Evolutionary conservation across 2,329 filamentous ascomycete genomes (phyloP).

Genomic region (Cladosporium sp.): DNA sequence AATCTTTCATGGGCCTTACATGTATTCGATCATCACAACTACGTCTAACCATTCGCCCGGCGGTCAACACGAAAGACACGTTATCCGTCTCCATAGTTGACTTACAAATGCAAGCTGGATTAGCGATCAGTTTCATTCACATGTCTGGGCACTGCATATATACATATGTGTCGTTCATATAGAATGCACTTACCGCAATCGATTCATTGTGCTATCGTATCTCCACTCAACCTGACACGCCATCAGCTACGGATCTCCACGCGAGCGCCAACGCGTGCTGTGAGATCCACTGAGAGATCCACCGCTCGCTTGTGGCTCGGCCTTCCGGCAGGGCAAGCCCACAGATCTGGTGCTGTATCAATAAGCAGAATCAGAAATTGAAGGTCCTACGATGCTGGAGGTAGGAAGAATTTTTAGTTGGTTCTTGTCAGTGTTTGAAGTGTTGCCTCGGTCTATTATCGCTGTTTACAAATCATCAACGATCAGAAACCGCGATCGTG

Average conservation of each 20-base stretch:
- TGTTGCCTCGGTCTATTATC: neutral
- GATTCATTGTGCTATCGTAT: neutral
- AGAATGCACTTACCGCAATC: neutral
- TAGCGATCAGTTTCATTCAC: neutral
- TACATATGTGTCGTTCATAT: neutral
- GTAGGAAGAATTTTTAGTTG: neutral
- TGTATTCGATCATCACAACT: neutral
- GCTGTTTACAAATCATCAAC: neutral
- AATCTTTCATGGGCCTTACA: neutral
- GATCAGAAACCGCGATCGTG: neutral
- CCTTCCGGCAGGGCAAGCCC: slow-evolving; percentile 4
- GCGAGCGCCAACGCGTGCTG: slow-evolving; percentile 17
- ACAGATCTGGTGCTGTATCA: neutral
- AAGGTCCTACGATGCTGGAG: neutral
- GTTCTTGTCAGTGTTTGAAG: neutral
- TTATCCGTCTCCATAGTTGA: neutral
- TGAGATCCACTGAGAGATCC: slow-evolving; percentile 6
- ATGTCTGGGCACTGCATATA: neutral
- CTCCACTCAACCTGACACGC: slow-evolving; percentile 16
- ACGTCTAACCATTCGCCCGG: neutral
- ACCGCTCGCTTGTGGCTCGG: slow-evolving; percentile 12
- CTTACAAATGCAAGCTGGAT: neutral
- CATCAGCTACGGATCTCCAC: neutral
- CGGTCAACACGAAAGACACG: neutral
- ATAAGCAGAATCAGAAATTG: neutral